Percentiles rank a stretch among this genome's conserved stretches.
Conservation (phyloP, 192 early-diverging fungal species). For the Kappamyces sp. region DNA sequence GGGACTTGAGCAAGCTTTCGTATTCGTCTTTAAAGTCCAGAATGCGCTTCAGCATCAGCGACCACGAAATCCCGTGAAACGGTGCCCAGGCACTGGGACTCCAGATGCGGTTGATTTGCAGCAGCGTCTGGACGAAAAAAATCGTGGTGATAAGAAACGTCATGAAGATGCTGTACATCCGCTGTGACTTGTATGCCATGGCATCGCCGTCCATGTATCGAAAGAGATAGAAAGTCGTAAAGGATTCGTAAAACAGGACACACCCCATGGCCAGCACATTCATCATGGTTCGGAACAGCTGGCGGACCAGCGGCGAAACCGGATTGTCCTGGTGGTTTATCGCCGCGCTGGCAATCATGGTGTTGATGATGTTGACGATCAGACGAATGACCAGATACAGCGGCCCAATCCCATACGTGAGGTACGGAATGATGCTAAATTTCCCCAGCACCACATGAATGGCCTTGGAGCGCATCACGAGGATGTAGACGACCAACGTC, state of each 20-base stretch:
- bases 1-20: conserved; percentile 3
- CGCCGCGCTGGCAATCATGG: neutral
- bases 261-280: neutral
- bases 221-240: conserved; percentile 10
- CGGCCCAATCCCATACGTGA: neutral
- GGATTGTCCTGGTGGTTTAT: conserved; percentile 5
- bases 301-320: conserved; percentile 8
- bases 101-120: neutral
- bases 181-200: conserved; percentile 6
- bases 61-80: conserved; percentile 11
- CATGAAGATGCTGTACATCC: neutral
- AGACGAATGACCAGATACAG: conserved; percentile 7
- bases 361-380: conserved; percentile 1
- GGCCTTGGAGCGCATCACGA: neutral
- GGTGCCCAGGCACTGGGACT: conserved; percentile 4
- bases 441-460: too few relatives aligned
- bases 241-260: conserved; percentile 5
- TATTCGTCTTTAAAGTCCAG: conserved; percentile 14
- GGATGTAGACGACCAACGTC: neutral
- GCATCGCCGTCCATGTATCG: neutral
- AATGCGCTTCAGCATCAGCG: conserved; percentile 10
- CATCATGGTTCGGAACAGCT: conserved; percentile 9
- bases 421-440: neutral
- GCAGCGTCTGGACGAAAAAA: conserved; percentile 12
- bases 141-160: conserved; percentile 9